Evolutionary conservation across 2,329 filamentous ascomycete species (phyloP).

Genomic region (Graphilbum sp.): DNA sequence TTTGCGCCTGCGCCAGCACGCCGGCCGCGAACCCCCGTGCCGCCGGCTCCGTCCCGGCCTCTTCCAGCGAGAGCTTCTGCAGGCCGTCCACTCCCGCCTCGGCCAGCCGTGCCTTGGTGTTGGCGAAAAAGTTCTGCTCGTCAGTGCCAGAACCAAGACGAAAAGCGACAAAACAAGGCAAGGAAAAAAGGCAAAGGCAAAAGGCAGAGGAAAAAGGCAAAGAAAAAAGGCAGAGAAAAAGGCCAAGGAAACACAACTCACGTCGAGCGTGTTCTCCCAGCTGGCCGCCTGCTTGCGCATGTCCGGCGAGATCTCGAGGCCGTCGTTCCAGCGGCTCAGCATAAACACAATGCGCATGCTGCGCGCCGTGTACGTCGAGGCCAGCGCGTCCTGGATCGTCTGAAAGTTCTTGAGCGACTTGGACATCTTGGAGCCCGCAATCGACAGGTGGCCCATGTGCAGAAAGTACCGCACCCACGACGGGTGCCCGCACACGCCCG

Average conservation of each 20-base stretch:
- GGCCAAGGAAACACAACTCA: slow-evolving; percentile 1
- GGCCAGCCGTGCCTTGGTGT: slow-evolving; percentile 8
- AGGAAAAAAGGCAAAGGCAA: too few species aligned
- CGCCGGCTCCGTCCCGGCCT: background rate
- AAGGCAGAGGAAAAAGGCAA: too few species aligned
- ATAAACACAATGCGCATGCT: slow-evolving; percentile 52
- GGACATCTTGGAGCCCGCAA: slow-evolving; percentile 47
- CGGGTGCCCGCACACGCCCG: too few species aligned
- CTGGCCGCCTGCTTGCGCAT: slow-evolving; percentile 39
- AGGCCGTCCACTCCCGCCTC: slow-evolving; percentile 2
- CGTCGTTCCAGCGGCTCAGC: slow-evolving; percentile 51
- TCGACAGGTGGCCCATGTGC: slow-evolving; percentile 46
- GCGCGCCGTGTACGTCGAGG: slow-evolving; percentile 46
- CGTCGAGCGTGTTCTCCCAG: slow-evolving; percentile 32
- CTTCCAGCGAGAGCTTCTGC: slow-evolving; percentile 5
- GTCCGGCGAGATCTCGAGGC: slow-evolving; percentile 53
- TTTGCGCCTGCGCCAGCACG: slow-evolving; percentile 36
- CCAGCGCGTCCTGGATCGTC: slow-evolving; percentile 49
- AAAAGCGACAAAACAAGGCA: background rate
- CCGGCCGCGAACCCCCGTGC: slow-evolving; percentile 11
- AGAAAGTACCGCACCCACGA: slow-evolving; percentile 64
- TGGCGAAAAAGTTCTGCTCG: slow-evolving; percentile 9
- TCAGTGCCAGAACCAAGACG: background rate
- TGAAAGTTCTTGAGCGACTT: slow-evolving; percentile 62
- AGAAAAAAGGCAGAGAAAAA: too few species aligned